phyloP scores from a whole-genome alignment of 108 stramenopile species.

The Cyclotella atomus region DNA sequence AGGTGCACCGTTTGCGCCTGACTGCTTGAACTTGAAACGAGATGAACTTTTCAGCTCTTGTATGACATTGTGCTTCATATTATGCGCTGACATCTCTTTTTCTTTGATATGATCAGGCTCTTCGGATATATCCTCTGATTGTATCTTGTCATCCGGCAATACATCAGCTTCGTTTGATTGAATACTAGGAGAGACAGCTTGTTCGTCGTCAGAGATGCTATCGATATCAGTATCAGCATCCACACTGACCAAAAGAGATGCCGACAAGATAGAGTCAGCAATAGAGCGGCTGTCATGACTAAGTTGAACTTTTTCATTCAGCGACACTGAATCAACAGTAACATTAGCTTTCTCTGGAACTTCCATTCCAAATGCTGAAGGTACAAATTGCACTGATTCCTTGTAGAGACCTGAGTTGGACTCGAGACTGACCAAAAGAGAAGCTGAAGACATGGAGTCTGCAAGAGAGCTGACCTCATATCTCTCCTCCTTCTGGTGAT shows the following conservation, averaged over 20 bases:
- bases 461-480: neutral
- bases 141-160: neutral
- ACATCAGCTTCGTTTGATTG: neutral
- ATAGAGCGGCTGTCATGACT: neutral
- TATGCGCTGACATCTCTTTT: neutral
- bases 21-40: slow-evolving; percentile 6
- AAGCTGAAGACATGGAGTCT: slow-evolving; percentile 1
- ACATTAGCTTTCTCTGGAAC: neutral
- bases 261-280: neutral
- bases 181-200: neutral
- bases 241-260: neutral
- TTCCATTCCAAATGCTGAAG: neutral
- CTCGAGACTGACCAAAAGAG: slow-evolving; percentile 1
- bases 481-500: neutral
- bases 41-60: slow-evolving; percentile 4
- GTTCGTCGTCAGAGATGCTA: neutral
- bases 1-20: neutral
- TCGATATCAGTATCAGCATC: neutral
- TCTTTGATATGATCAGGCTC: neutral
- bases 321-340: neutral
- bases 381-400: too few relatives aligned
- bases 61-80: slow-evolving; percentile 16
- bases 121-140: neutral
- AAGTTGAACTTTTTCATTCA: neutral
- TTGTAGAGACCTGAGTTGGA: neutral